Percentiles rank a stretch among this genome's conserved stretches.
These are phyloP conservation scores for Xerocomus minutiporus DNA, from an alignment of 1,284 basidiomycete species.

Conservation along the genomic window DNA sequence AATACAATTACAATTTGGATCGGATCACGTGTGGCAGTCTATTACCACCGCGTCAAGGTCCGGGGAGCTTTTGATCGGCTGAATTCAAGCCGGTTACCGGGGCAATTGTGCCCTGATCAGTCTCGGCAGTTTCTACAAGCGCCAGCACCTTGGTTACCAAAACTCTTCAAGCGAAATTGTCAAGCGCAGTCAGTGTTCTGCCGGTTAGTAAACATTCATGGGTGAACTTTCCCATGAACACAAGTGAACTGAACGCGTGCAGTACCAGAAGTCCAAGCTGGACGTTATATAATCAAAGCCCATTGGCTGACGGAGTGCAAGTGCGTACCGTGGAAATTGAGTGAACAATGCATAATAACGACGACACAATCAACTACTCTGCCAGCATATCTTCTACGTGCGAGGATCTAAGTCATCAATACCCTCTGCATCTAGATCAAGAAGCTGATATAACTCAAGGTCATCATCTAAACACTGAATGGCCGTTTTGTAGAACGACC, in stretches of 20 bases:
- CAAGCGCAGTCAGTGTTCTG: no score
- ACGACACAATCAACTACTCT: not conserved
- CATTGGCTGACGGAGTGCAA: not conserved
- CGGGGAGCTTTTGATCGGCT: not conserved
- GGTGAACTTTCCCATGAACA: no score
- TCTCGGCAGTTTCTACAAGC: no score
- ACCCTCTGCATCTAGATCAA: not conserved
- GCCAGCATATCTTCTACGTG: not conserved
- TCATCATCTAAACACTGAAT: not conserved
- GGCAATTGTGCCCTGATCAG: no score
- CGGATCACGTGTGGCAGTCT: not conserved
- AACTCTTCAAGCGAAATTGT: no score
- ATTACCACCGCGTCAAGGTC: no score
- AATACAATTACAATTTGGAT: not conserved
- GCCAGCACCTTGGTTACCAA: no score
- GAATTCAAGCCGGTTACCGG: no score
- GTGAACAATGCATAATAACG: no score
- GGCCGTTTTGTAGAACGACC: not conserved
- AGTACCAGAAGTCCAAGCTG: not conserved
- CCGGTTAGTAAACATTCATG: not conserved
- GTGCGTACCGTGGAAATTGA: not conserved
- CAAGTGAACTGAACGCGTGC: no score
- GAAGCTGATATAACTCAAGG: constrained; percentile 1
- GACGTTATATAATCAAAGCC: not conserved
- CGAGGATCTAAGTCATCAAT: not conserved